Percentiles rank a stretch among this genome's conserved stretches.
These are phyloP conservation scores for Trametes maxima DNA, from an alignment of 768 basidiomycete species.

Conservation along the genomic window DNA sequence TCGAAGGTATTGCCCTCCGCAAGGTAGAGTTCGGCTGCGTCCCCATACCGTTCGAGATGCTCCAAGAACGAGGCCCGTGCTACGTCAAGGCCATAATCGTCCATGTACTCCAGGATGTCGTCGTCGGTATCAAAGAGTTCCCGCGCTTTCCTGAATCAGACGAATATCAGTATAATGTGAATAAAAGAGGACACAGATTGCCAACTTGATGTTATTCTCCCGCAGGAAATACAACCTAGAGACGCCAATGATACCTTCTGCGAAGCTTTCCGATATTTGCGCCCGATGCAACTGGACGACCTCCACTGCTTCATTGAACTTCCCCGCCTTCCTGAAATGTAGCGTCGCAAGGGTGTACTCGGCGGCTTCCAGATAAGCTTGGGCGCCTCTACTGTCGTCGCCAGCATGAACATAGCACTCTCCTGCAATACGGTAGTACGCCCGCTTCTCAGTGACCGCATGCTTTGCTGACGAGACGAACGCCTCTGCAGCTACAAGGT, in stretches of 20 bases:
- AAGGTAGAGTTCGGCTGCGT: constrained; percentile 57
- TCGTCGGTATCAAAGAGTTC: constrained; percentile 53
- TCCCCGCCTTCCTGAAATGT: constrained; percentile 50
- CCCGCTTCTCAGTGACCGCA: constrained; percentile 33
- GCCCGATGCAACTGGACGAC: constrained; percentile 41
- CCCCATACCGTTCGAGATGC: constrained; percentile 41
- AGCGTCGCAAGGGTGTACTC: constrained; percentile 48
- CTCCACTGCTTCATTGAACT: constrained; percentile 56
- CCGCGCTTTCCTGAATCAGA: constrained; percentile 43
- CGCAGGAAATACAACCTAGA: constrained; percentile 51
- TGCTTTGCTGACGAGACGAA: constrained; percentile 47
- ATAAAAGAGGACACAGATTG: neutral
- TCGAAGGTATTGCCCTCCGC: constrained; percentile 48
- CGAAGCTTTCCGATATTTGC: constrained; percentile 37
- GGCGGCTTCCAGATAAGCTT: constrained; percentile 43
- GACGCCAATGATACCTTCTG: constrained; percentile 42
- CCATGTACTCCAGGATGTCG: constrained; percentile 57
- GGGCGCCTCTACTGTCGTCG: constrained; percentile 44
- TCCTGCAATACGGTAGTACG: constrained; percentile 27
- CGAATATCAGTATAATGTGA: neutral
- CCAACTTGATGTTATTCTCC: constrained; percentile 34
- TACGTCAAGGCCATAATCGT: constrained; percentile 53
- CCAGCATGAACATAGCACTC: constrained; percentile 32
- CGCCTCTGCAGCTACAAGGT: constrained; percentile 48
- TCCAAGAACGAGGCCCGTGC: constrained; percentile 50